phyloP scores from a whole-genome alignment of 148 eudicot species.

The Fallopia convolvulus region DNA sequence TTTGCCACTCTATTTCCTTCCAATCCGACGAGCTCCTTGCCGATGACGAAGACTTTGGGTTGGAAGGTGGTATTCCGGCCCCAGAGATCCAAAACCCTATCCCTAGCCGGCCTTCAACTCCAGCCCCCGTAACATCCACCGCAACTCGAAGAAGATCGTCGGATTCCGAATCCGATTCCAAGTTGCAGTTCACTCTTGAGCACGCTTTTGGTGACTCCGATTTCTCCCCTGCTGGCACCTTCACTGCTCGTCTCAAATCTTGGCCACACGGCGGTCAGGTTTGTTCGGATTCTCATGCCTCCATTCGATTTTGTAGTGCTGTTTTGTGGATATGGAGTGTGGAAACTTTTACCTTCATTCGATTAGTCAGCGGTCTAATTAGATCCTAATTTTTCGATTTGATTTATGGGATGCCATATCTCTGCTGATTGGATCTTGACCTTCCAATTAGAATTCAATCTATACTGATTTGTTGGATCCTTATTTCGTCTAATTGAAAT shows the following conservation, averaged over 20 bases:
- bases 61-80: conserved; percentile 36
- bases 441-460: neutral
- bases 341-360: neutral
- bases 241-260: conserved; percentile 80
- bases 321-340: neutral
- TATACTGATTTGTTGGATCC: no score
- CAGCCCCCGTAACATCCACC: neutral
- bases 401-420: neutral
- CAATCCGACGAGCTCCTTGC: conserved; percentile 79
- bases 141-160: conserved; percentile 36
- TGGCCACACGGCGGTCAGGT: conserved; percentile 89
- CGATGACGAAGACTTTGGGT: conserved; percentile 50
- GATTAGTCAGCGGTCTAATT: neutral
- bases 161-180: conserved; percentile 69
- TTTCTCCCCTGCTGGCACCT: conserved; percentile 66
- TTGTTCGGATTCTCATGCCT: neutral
- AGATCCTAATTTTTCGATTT: neutral
- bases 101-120: neutral
- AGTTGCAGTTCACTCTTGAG: conserved; percentile 61
- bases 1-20: conserved; percentile 28
- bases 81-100: conserved; percentile 14
- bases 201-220: conserved; percentile 85
- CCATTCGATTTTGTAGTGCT: neutral
- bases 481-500: neutral
- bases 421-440: neutral